A percentile compares a stretch with the other conserved stretches of the same genome.
Conservation (phyloP, 768 basidiomycete genomes). For the Tylopilus subfusipes region DNA sequence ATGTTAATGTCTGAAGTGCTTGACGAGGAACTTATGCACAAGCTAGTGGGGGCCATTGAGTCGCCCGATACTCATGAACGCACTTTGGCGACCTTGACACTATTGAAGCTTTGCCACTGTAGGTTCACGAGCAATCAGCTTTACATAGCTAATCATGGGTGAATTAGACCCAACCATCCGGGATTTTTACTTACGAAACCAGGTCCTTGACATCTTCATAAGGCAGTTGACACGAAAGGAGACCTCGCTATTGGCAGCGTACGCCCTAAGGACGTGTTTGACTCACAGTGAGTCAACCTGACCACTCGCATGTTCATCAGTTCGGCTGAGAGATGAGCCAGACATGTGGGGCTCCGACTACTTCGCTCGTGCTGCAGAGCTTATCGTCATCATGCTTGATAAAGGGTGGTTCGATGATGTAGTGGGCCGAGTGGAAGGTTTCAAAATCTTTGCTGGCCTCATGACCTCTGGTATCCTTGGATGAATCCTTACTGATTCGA, state of each 20-base stretch:
- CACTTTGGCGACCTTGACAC: slow-evolving; percentile 3
- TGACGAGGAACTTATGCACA: neutral
- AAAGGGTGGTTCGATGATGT: slow-evolving; percentile 14
- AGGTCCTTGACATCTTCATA: neutral
- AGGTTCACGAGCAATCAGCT: neutral
- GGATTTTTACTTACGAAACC: neutral
- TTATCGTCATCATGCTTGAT: neutral
- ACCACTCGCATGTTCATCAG: neutral
- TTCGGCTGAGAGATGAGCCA: neutral
- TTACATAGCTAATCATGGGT: neutral
- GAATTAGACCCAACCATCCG: neutral
- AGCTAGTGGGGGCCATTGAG: neutral
- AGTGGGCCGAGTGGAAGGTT: slow-evolving; percentile 8
- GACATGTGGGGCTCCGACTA: neutral
- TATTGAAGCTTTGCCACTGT: slow-evolving; percentile 11
- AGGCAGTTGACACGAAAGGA: neutral
- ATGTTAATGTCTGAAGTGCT: neutral
- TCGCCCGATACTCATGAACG: neutral
- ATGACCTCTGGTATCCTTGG: slow-evolving; percentile 1
- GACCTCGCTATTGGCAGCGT: neutral
- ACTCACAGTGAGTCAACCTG: neutral
- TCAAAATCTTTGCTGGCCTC: neutral
- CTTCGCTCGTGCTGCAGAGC: neutral
- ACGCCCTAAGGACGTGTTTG: slow-evolving; percentile 3
- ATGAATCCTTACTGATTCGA: neutral